These are phyloP conservation scores for Kurtzmaniella quercitrusa DNA, from an alignment of 1,139 yeast genomes.

Conservation along the genomic window DNA sequence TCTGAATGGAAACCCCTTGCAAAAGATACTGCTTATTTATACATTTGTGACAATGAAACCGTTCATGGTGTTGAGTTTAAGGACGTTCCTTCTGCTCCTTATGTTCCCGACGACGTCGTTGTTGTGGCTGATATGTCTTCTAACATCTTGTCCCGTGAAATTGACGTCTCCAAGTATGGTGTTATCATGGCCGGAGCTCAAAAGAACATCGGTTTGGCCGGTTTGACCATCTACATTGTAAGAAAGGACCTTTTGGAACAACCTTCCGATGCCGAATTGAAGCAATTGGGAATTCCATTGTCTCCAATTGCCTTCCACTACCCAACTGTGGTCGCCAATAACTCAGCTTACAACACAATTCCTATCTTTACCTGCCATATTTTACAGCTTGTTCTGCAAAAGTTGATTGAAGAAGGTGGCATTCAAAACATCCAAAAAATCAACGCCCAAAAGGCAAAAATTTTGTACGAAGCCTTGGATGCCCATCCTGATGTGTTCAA, in stretches of 20 bases:
- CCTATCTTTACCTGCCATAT: slow-evolving; percentile 90
- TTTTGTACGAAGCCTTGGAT: slow-evolving; percentile 64
- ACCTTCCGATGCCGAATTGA: slow-evolving; percentile 60
- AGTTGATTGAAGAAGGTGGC: slow-evolving; percentile 60
- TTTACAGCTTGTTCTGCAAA: slow-evolving; percentile 69
- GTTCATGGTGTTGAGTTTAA: slow-evolving; percentile 90
- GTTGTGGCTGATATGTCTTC: slow-evolving; percentile 94
- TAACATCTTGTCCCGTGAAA: slow-evolving; percentile 73
- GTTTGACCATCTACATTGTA: slow-evolving; percentile 85
- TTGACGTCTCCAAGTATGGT: slow-evolving; percentile 84
- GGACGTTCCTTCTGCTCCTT: slow-evolving; percentile 41
- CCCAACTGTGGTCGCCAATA: slow-evolving; percentile 80
- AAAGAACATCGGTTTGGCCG: slow-evolving; percentile 95
- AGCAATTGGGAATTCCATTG: slow-evolving; percentile 59
- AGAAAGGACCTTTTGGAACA: slow-evolving; percentile 72
- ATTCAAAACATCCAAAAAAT: slow-evolving; percentile 46
- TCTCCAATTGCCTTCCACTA: slow-evolving; percentile 86
- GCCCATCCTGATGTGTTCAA: slow-evolving; percentile 58
- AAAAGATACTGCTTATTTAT: slow-evolving; percentile 72
- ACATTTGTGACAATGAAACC: slow-evolving; percentile 94
- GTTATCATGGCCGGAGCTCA: slow-evolving; percentile 94
- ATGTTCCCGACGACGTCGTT: slow-evolving; percentile 66
- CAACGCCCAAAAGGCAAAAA: slow-evolving; percentile 57
- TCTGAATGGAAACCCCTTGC: slow-evolving; percentile 53
- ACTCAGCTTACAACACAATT: slow-evolving; percentile 91